Base-by-base conservation (phyloP, 768 basidiomycete species). In the Xerocomus potaroensis region DNA sequence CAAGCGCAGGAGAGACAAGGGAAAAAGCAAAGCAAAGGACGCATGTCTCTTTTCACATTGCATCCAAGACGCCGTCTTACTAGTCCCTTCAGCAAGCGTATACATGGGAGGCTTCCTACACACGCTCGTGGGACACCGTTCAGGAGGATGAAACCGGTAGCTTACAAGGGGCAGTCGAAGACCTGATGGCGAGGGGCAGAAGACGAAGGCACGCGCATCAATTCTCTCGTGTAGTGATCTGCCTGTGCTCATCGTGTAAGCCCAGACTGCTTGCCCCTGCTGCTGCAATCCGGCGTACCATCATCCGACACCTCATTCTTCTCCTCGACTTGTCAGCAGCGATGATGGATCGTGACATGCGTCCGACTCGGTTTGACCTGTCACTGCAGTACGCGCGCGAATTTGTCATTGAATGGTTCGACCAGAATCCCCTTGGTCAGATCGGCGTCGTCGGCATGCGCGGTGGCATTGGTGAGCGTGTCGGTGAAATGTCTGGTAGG, bases 391-490 rank as follows among this genome's bases (percentile, higher is more conserved):
- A 94, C 62, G 80, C 92, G 12, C 79, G 92, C 48, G 90, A 91
- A 57, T 99, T 98, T 55, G 77, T 98, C 23, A 72, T 78, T 7
- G 96, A 99, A 64, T 99, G 95, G 94, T 99, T 98, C 66, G 96
- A 99, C 69, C 96, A 98, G 70, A 99, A 99, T 60, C 96, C 96
- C 1, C 75, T 99, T 11, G 94, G 95, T 18, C 96, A 98, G 68
- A 90, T 99, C 53, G 95, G 93, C 2, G 72, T 98, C 24, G 91
- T 98, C 15, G 91, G 90, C 5, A 91, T 98, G 80, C 75, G 93
- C 19, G 81, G 89, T 27, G 91, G 96, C 0, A 66, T 97, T 19
- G 93, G 92, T 0, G 96, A 98, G 66, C 80, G 90, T 3, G 71
- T 98, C 33, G 81, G 90, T 2, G 88, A 92, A 50, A 89, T 99